Base-by-base conservation (phyloP, 2,329 filamentous ascomycete species). In the Westerdykella aurantiaca region DNA sequence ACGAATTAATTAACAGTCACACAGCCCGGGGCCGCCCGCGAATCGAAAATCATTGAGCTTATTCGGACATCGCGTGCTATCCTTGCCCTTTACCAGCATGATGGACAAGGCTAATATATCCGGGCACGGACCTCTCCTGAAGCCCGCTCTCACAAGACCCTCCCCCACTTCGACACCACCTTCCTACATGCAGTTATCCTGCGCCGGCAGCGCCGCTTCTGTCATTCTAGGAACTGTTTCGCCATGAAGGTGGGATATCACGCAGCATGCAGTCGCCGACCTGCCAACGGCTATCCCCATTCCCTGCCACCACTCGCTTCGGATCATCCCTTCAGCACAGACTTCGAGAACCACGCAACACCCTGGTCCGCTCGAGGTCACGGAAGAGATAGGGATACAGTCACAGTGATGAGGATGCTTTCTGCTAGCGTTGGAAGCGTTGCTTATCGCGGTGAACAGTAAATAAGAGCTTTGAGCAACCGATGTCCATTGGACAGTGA, bases 31-130 rank as follows among this genome's bases (percentile, higher is more conserved):
- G 17, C 34, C 11, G 37, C 37, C 35, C 40, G 38, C 48, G 44
- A 51, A 58, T 56, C 39, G 37, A 16, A 39, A 6, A 3, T 31
- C 42, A 34, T 38, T 44, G 45, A 43, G 47, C 31, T 18, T 34
- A 29, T 29, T 29, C 33, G 17, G 33, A 14, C 17, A 18, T 42
- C 41, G 41, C 45, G 13, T 12, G 37, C 42, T 37, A 50, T 41
- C 48, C 48, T 42, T 44, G 47, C 12, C 37, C 34, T 43, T 34
- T 37, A 46, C 53, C 51, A 43, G 41, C 37, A 31, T 22, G 38
- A 33, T 37, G 53, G 53, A 50, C 42, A 23, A 41, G 54, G 47
- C 50, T 57, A 59, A 59, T 57, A 56, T 56, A 54, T 47, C 21
- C 10, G 41, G 34, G 55, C 55, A 56, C 52, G 46, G 52, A 46